These are phyloP conservation scores for Hibiscus tridactylites DNA, from an alignment of 345 rosid genomes.

Conservation along the genomic window DNA sequence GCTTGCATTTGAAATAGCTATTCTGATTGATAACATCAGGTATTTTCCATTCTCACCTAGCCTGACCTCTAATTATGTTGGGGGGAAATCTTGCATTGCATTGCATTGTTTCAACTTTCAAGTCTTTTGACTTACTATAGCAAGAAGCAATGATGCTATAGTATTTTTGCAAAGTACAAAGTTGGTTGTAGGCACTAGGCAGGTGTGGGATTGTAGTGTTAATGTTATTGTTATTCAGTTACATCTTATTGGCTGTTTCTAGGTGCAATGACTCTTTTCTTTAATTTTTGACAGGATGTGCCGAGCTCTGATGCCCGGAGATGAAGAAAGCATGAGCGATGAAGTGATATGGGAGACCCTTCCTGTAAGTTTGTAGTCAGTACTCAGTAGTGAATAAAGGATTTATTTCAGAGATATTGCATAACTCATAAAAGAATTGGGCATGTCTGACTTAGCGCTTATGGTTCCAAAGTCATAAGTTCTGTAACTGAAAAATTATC, in stretches of 20 bases:
- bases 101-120: not conserved
- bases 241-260: not conserved
- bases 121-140: not conserved
- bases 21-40: slow-evolving; percentile 86
- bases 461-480: not conserved
- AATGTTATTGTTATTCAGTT: no score
- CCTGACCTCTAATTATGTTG: not conserved
- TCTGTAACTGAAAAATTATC: not conserved
- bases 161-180: not conserved
- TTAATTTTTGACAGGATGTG: slow-evolving; percentile 54
- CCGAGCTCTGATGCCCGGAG: slow-evolving; percentile 87
- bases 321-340: slow-evolving; percentile 86
- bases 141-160: not conserved
- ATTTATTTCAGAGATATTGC: not conserved
- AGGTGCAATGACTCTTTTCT: not conserved
- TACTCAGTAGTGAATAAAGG: not conserved
- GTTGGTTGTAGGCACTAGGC: not conserved
- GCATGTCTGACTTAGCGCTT: not conserved
- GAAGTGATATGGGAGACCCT: slow-evolving; percentile 97
- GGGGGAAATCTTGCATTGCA: not conserved
- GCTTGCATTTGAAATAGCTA: slow-evolving; percentile 59
- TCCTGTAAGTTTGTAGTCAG: slow-evolving; percentile 49
- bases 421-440: not conserved
- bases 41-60: slow-evolving; percentile 18
- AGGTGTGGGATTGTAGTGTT: not conserved